Evolutionary conservation across 2,329 filamentous ascomycete species (phyloP).

Genomic region (Exserohilum rostratum): DNA sequence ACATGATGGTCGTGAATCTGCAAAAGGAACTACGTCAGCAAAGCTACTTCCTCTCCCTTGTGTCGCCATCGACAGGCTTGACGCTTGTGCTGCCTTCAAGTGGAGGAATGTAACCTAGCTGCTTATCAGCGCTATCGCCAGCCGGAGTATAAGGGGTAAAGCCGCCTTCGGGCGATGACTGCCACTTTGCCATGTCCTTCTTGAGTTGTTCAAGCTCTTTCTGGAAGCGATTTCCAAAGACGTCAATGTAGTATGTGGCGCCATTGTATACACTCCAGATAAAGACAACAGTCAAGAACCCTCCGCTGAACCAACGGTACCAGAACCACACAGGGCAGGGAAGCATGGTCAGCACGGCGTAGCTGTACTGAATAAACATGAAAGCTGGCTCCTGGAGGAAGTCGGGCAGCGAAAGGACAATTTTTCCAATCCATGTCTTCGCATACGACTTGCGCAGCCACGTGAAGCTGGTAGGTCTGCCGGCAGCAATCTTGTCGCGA

Average conservation of each 20-base stretch:
- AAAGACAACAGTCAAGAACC: conserved; percentile 83
- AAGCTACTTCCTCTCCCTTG: conserved; percentile 27
- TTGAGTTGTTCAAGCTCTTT: conserved; percentile 91
- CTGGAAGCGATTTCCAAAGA: conserved; percentile 96
- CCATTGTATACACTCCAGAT: conserved; percentile 96
- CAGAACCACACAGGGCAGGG: conserved; percentile 96
- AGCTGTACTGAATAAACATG: conserved; percentile 93
- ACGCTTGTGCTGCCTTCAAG: conserved; percentile 38
- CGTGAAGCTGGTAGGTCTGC: conserved; percentile 93
- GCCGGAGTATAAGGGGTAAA: conserved; percentile 33
- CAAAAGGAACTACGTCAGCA: neutral
- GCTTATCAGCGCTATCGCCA: conserved; percentile 25
- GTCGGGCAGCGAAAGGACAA: conserved; percentile 79
- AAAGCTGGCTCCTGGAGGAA: conserved; percentile 84
- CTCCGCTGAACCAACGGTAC: conserved; percentile 77
- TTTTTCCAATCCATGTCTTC: conserved; percentile 83
- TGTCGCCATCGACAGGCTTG: conserved; percentile 25
- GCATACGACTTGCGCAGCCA: conserved; percentile 93
- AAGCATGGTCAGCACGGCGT: conserved; percentile 90
- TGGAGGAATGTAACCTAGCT: conserved; percentile 38
- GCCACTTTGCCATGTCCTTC: conserved; percentile 88
- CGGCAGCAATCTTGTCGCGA: conserved; percentile 94
- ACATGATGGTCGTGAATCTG: neutral
- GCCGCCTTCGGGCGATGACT: conserved; percentile 52
- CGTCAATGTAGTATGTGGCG: conserved; percentile 96